These are phyloP conservation scores for Fomitopsis serialis DNA, from an alignment of 768 basidiomycete species.

Conservation along the genomic window DNA sequence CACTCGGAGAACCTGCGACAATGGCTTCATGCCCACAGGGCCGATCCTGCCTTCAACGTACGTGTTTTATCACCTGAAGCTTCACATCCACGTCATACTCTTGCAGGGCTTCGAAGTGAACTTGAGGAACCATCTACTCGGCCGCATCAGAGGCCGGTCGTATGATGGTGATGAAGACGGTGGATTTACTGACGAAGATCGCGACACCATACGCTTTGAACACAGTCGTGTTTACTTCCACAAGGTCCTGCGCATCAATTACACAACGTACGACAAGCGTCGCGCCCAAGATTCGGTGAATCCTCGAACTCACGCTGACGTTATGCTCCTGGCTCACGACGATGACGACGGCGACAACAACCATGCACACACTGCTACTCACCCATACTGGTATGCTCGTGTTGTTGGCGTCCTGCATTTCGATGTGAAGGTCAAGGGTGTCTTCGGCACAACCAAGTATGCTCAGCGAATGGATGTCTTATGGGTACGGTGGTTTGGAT, in stretches of 20 bases:
- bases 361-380: neutral
- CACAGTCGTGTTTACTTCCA: conserved; percentile 26
- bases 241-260: conserved; percentile 29
- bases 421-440: conserved; percentile 11
- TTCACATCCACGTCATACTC: neutral
- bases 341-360: neutral
- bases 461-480: conserved; percentile 26
- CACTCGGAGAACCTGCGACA: conserved; percentile 2
- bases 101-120: conserved; percentile 23
- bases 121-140: conserved; percentile 27
- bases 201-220: conserved; percentile 7
- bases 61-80: conserved; percentile 5
- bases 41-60: conserved; percentile 27
- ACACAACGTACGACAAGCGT: conserved; percentile 39
- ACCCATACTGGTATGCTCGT: conserved; percentile 26
- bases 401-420: conserved; percentile 25
- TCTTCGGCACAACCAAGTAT: neutral
- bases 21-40: conserved; percentile 1
- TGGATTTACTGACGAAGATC: conserved; percentile 17
- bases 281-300: conserved; percentile 38
- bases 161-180: conserved; percentile 26
- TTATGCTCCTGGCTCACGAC: conserved; percentile 20
- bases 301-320: conserved; percentile 26
- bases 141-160: conserved; percentile 16
- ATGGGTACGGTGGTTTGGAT: conserved; percentile 36